These are phyloP conservation scores for Saccharomycopsis sp. DNA, from an alignment of 805 yeast species.

Conservation along the genomic window DNA sequence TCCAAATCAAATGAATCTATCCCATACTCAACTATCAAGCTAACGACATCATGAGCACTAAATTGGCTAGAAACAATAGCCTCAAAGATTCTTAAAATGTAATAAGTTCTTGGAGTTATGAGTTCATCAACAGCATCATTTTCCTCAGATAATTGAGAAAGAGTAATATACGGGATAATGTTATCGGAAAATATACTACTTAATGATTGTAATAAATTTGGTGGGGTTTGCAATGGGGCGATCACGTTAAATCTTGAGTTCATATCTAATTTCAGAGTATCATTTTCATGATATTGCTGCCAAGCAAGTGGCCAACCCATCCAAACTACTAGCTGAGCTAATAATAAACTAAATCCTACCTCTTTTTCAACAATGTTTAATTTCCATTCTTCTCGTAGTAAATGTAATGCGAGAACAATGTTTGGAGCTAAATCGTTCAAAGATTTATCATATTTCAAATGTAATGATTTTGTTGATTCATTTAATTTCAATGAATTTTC, in stretches of 20 bases:
- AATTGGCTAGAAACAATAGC: constrained; percentile 48
- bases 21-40: constrained; percentile 51
- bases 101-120: constrained; percentile 61
- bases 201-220: constrained; percentile 50
- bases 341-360: constrained; percentile 37
- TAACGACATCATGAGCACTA: constrained; percentile 48
- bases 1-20: constrained; percentile 48
- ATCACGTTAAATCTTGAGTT: constrained; percentile 24
- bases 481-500: background rate
- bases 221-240: constrained; percentile 49
- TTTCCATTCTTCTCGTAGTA: constrained; percentile 67
- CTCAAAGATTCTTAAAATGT: constrained; percentile 55
- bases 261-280: constrained; percentile 22
- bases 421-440: constrained; percentile 54
- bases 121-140: constrained; percentile 48
- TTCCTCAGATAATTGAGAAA: constrained; percentile 63
- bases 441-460: constrained; percentile 21
- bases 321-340: constrained; percentile 58
- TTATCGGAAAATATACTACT: constrained; percentile 40
- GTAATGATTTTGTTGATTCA: constrained; percentile 12
- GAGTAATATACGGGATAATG: constrained; percentile 51
- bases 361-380: constrained; percentile 42
- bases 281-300: constrained; percentile 48
- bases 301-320: constrained; percentile 71
- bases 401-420: constrained; percentile 61